Evolutionary conservation across 345 rosid species (phyloP).

Genomic region (Salix koriyanagi): DNA sequence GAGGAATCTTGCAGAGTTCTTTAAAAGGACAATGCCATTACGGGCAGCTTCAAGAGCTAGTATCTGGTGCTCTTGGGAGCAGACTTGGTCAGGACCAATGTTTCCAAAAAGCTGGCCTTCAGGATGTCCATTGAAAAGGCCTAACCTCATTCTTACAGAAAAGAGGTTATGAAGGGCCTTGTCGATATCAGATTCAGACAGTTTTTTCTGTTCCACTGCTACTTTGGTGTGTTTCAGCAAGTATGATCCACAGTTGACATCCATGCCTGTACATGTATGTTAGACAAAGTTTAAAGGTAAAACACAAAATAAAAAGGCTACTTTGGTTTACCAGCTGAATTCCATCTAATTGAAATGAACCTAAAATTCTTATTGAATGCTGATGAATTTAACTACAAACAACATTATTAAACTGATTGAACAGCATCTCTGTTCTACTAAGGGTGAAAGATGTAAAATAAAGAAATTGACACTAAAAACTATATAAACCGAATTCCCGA

Average conservation of each 20-base stretch:
- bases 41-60: conserved; percentile 88
- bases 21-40: conserved; percentile 81
- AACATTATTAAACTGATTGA: background rate
- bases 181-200: conserved; percentile 51
- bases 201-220: conserved; percentile 60
- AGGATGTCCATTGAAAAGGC: conserved; percentile 80
- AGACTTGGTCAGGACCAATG: conserved; percentile 56
- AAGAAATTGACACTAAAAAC: too few species aligned
- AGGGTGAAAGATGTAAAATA: too few species aligned
- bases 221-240: conserved; percentile 58
- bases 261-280: conserved; percentile 62
- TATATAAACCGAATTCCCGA: too few species aligned
- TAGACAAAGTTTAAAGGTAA: background rate
- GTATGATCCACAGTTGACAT: conserved; percentile 76
- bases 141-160: conserved; percentile 76
- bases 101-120: conserved; percentile 48
- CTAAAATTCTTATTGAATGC: background rate
- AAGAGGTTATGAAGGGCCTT: conserved; percentile 77
- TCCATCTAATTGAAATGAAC: background rate
- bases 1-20: conserved; percentile 53
- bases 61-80: conserved; percentile 64
- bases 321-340: background rate
- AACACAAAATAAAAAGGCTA: background rate
- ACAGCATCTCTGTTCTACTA: background rate
- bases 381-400: background rate